These are phyloP conservation scores for Colletotrichum sojae DNA, from an alignment of 2,329 filamentous ascomycete species.

Conservation along the genomic window DNA sequence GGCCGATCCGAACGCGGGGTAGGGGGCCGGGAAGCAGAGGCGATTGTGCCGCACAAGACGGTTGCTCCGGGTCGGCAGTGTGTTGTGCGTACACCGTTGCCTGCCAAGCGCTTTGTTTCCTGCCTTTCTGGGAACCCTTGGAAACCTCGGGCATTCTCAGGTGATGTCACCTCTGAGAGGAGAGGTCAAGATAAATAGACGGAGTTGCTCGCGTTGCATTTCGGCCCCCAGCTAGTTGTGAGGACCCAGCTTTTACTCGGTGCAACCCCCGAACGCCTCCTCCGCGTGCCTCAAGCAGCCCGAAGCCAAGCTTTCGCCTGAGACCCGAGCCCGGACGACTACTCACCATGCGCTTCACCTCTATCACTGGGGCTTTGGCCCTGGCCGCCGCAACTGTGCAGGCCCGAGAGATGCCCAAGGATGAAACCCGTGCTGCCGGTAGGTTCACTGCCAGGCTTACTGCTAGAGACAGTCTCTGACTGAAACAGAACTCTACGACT, in stretches of 20 bases:
- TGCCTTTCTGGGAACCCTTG: slow-evolving; percentile 28
- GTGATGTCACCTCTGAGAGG: not conserved
- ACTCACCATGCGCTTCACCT: slow-evolving; percentile 41
- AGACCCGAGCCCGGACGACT: not conserved
- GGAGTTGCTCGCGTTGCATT: slow-evolving; percentile 1
- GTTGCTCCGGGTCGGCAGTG: not conserved
- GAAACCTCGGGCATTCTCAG: not conserved
- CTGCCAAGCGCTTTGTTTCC: slow-evolving; percentile 33
- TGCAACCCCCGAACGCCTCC: not conserved
- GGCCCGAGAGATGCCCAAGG: slow-evolving; percentile 42
- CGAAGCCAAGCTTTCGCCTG: not conserved
- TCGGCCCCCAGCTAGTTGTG: too few species aligned
- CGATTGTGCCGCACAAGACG: not conserved
- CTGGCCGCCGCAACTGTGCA: slow-evolving; percentile 36
- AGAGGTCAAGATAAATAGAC: not conserved
- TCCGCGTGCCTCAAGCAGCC: not conserved
- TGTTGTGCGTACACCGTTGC: slow-evolving; percentile 3
- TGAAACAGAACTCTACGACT: slow-evolving; percentile 43
- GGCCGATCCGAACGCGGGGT: slow-evolving; percentile 27
- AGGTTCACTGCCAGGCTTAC: accelerated
- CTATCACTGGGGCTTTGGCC: slow-evolving; percentile 33
- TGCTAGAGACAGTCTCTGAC: not conserved
- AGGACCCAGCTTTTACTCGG: not conserved
- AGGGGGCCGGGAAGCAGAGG: not conserved
- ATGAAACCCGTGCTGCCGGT: slow-evolving; percentile 43